Percentiles rank a stretch among this genome's conserved stretches.
These are phyloP conservation scores for Tricholoma hemisulphureum DNA, from an alignment of 768 basidiomycete genomes.

Conservation along the genomic window DNA sequence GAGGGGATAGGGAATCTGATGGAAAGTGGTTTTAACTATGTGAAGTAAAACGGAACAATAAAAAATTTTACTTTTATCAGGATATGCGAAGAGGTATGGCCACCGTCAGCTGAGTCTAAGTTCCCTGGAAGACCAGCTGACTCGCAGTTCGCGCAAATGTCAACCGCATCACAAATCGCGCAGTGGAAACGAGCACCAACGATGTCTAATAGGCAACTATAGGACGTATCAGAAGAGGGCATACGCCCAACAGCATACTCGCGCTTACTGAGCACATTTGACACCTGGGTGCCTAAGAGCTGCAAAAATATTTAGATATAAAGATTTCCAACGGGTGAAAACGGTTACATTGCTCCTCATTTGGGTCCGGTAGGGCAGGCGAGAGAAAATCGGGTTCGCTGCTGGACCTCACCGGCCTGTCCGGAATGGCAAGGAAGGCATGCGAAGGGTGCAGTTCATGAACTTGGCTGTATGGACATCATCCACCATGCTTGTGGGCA, in stretches of 20 bases:
- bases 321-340: neutral
- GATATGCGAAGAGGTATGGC: conserved; percentile 83
- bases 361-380: conserved; percentile 35
- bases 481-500: conserved; percentile 3
- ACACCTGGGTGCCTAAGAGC: conserved; percentile 79
- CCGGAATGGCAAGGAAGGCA: conserved; percentile 80
- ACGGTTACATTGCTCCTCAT: conserved; percentile 58
- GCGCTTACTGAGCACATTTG: conserved; percentile 80
- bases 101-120: conserved; percentile 71
- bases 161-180: conserved; percentile 79
- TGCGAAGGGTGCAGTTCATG: conserved; percentile 91
- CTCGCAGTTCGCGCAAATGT: conserved; percentile 87
- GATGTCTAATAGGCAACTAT: conserved; percentile 84
- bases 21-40: conserved; percentile 2
- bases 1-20: conserved; percentile 88
- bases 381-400: conserved; percentile 40
- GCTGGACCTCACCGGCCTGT: conserved; percentile 43
- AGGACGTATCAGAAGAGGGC: neutral
- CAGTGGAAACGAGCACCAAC: conserved; percentile 93
- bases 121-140: conserved; percentile 84
- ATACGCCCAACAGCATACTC: neutral
- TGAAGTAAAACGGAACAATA: neutral
- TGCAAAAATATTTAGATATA: conserved; percentile 24
- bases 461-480: conserved; percentile 57
- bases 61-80: conserved; percentile 75